Conservation (phyloP, 2,329 filamentous ascomycete species). For the Coleophoma eucalyptorum region DNA sequence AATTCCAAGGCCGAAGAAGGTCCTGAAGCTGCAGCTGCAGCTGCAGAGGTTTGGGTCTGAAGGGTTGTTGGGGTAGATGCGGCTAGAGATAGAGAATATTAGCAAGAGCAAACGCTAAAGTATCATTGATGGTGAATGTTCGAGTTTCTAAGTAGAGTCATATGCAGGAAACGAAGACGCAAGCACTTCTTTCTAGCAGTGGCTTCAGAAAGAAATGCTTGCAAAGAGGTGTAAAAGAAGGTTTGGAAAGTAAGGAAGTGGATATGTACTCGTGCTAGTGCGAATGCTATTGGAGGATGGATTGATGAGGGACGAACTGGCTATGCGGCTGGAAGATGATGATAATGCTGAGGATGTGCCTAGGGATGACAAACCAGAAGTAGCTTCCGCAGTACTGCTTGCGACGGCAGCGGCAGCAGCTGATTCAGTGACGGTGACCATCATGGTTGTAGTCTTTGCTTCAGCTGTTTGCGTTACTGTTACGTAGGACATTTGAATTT, state of each 20-base stretch:
- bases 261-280: no score
- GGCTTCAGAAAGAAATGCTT: background rate
- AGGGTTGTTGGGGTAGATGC: constrained; percentile 2
- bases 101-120: no score
- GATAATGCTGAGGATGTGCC: background rate
- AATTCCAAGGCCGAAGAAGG: background rate
- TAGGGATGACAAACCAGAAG: constrained; percentile 5
- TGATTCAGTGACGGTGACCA: constrained; percentile 12
- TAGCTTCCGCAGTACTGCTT: background rate
- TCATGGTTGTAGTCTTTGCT: constrained; percentile 7
- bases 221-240: background rate
- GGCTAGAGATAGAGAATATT: background rate
- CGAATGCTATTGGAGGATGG: background rate
- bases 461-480: constrained; percentile 35
- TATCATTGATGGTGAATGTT: no score
- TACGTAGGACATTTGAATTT: constrained; percentile 3
- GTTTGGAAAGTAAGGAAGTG: no score
- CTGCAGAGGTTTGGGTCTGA: constrained; percentile 1
- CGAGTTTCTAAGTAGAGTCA: no score
- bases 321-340: background rate
- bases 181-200: background rate
- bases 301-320: background rate
- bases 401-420: constrained; percentile 2
- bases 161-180: no score
- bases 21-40: background rate